phyloP scores from a whole-genome alignment of 108 stramenopile species.

The Chaetoceros muelleri region DNA sequence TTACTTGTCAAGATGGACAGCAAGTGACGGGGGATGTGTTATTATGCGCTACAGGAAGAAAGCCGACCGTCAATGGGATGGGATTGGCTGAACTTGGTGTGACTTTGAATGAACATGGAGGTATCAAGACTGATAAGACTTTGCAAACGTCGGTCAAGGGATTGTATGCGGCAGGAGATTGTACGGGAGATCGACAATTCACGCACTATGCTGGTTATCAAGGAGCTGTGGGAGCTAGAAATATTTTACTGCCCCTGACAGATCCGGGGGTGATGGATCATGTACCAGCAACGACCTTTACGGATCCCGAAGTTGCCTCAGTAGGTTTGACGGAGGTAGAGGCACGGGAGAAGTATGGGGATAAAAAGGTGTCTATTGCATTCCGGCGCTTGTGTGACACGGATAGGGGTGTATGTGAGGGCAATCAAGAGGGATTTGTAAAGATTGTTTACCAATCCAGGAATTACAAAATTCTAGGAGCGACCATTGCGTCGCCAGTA shows the following conservation, averaged over 20 bases:
- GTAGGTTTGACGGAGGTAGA: conserved; percentile 68
- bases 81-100: conserved; percentile 70
- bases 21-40: conserved; percentile 45
- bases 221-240: conserved; percentile 78
- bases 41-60: conserved; percentile 64
- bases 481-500: conserved; percentile 39
- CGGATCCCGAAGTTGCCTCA: conserved; percentile 71
- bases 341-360: conserved; percentile 49
- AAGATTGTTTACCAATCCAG: conserved; percentile 34
- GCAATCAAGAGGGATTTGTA: conserved; percentile 28
- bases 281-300: conserved; percentile 73
- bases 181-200: conserved; percentile 72
- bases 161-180: conserved; percentile 80
- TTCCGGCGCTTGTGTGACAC: conserved; percentile 23
- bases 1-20: conserved; percentile 4
- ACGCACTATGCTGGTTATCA: conserved; percentile 78
- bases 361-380: conserved; percentile 43
- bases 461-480: conserved; percentile 36
- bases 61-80: conserved; percentile 48
- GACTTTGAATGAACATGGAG: conserved; percentile 28
- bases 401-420: conserved; percentile 44
- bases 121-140: conserved; percentile 55
- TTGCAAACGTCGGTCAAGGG: conserved; percentile 46
- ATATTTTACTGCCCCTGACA: conserved; percentile 64
- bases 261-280: conserved; percentile 33